Conservation (phyloP, 352 stramenopile species). For the Achlya hypogyna region DNA sequence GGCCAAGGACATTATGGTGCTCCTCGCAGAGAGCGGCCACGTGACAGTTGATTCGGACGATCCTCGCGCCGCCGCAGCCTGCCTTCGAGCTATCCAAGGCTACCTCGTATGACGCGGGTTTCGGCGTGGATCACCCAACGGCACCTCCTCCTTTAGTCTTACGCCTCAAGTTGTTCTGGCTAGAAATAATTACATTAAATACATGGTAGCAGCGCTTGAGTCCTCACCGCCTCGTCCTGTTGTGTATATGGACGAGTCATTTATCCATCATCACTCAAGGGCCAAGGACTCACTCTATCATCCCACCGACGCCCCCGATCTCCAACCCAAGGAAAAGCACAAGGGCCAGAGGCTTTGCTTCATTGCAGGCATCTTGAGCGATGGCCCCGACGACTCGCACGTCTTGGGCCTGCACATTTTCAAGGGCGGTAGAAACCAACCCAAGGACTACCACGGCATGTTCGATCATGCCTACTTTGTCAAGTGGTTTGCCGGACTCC, state of each 20-base stretch:
- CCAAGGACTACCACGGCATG: not conserved
- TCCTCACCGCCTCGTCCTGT: too few relatives aligned
- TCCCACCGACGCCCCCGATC: not conserved
- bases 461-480: not conserved
- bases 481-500: not conserved
- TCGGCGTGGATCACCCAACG: too few relatives aligned
- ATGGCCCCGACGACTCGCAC: not conserved
- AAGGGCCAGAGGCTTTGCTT: not conserved
- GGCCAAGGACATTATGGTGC: too few relatives aligned
- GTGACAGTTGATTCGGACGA: too few relatives aligned
- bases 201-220: too few relatives aligned
- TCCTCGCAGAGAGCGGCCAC: too few relatives aligned
- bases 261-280: not conserved
- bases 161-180: too few relatives aligned
- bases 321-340: not conserved
- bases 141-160: too few relatives aligned
- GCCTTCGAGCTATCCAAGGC: too few relatives aligned
- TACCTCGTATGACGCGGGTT: too few relatives aligned
- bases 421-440: not conserved
- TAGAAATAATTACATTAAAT: too few relatives aligned
- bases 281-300: not conserved
- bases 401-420: not conserved
- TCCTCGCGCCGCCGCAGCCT: too few relatives aligned
- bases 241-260: not conserved
- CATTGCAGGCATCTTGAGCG: not conserved